Base-by-base conservation (phyloP, 2,329 filamentous ascomycete genomes). In the Clathrospora elynae region DNA sequence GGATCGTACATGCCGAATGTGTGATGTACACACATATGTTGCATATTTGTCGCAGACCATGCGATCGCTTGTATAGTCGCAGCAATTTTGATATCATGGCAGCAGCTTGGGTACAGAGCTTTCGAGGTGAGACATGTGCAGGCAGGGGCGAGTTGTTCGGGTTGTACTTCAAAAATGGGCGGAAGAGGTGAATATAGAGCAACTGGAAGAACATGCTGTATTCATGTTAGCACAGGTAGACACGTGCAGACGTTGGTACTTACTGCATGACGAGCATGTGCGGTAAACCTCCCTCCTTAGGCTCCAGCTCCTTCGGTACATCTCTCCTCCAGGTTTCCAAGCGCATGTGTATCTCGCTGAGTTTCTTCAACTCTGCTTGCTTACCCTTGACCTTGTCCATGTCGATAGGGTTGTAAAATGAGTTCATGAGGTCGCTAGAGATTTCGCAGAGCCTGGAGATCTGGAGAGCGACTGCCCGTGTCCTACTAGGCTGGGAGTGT, bases 11-110 rank as follows among this genome's bases (percentile, higher is more conserved):
- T 19, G 93, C 91, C 4, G 90, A 93, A 68, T 97, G 92, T 0
- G 88, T 80, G 72, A 97, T 96, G 69, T 99, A 99, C 1, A 97
- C 90, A 3, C 88, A 91, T 59, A 97, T 90, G 62, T 97, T 97
- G 73, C 89, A 95, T 22, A 99, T 96, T 66, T 97, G 92, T 4
- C 90, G 84, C 9, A 97, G 74, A 7, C 92, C 90, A 69, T 96
- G 95, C 1, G 86, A 86, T 56, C 92, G 89, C 69, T 95, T 96
- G 73, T 97, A 99, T 1, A 96, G 75, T 1, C 93, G 85, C 73
- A 96, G 86, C n/a, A 96, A 76, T 64, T 96, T 97, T 0, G 91
- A 96, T 41, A 97, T 93, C 52, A 86, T 85, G 2, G 86, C 84
- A 0, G 93, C 92, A 38, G 93, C 91, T 62, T 92, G 87, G 0